Base-by-base conservation (phyloP, 768 basidiomycete species). In the Botryobasidium botryosum region DNA sequence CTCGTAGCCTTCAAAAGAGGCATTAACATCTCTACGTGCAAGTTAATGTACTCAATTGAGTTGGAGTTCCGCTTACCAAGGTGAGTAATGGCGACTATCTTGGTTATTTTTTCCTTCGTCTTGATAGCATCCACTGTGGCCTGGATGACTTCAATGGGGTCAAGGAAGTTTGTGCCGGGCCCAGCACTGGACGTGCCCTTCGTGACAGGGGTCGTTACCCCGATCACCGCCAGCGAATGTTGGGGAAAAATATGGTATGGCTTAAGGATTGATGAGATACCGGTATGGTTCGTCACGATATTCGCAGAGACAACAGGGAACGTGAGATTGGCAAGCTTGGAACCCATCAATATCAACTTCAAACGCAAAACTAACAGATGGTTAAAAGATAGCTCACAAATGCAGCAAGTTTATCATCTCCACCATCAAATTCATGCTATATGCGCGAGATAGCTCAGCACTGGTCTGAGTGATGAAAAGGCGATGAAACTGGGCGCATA, bases 301-400 rank as follows among this genome's bases (percentile, higher is more conserved):
- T 69, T 70, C 46, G 66, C 63, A 23, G 65, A 68, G 48, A 70
- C 61, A 50, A 64, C 55, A 2, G 68, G 67, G 55, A 66, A 62
- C 4, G 59, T 66, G 46, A 70, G 60, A 43, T 65, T 66, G 43
- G 52, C 48, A 29, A 67, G 51, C 52, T 56, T 35, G 20, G 23
- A 20, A 33, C 15, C 37, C 21, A 20, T 20, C 20, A 43, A 21
- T 18, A 32, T n/a, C 12, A 39, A 39, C 23, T 17, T 8, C 17
- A 5, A 21, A n/a, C n/a, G n/a, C n/a, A n/a, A n/a, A n/a, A n/a
- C n/a, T n/a, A n/a, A n/a, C n/a, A n/a, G 25, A 23, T 5, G 24
- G 37, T 12, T 25, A 6, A 13, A 17, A 2, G 17, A 20, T 6
- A 42, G n/a, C 38, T 23, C 20, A 54, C 51, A 53, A 65, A 66